Evolutionary conservation across 139 green algal genomes (phyloP).

Genomic region (Choricystis sp.): DNA sequence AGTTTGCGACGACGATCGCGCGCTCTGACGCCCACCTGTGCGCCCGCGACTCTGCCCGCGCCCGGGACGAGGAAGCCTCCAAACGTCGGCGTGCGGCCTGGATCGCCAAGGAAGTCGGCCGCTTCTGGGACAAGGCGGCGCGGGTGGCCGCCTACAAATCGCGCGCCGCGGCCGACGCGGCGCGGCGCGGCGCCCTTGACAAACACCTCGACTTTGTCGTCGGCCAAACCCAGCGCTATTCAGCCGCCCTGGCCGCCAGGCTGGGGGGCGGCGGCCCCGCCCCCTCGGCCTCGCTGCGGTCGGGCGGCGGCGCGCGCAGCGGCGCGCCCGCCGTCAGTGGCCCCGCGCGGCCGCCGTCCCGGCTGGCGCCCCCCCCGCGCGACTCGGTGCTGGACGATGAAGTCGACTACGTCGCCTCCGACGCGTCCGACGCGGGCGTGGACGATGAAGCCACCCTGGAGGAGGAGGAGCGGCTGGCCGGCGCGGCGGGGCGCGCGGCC

Average conservation of each 20-base stretch:
- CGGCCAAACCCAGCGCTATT: slow-evolving; percentile 87
- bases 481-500: slow-evolving; percentile 14
- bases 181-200: slow-evolving; percentile 55
- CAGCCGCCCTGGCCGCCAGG: slow-evolving; percentile 58
- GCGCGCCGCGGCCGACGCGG: slow-evolving; percentile 30
- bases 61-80: slow-evolving; percentile 20
- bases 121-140: slow-evolving; percentile 86
- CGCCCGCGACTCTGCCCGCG: slow-evolving; percentile 22
- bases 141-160: slow-evolving; percentile 79
- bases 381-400: slow-evolving; percentile 1
- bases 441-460: slow-evolving; percentile 54
- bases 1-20: slow-evolving; percentile 29
- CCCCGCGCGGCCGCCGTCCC: slow-evolving; percentile 4
- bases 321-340: slow-evolving; percentile 7
- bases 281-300: background rate
- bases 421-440: slow-evolving; percentile 11
- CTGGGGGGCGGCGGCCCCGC: slow-evolving; percentile 18
- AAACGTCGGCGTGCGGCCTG: slow-evolving; percentile 24
- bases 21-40: slow-evolving; percentile 58
- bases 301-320: background rate
- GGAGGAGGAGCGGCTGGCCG: slow-evolving; percentile 36
- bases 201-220: slow-evolving; percentile 84
- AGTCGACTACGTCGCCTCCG: background rate
- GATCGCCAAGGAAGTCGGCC: slow-evolving; percentile 48
- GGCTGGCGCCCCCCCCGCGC: too few relatives aligned